phyloP scores from a whole-genome alignment of 2,329 filamentous ascomycete species.

The Diplocarpon mali region DNA sequence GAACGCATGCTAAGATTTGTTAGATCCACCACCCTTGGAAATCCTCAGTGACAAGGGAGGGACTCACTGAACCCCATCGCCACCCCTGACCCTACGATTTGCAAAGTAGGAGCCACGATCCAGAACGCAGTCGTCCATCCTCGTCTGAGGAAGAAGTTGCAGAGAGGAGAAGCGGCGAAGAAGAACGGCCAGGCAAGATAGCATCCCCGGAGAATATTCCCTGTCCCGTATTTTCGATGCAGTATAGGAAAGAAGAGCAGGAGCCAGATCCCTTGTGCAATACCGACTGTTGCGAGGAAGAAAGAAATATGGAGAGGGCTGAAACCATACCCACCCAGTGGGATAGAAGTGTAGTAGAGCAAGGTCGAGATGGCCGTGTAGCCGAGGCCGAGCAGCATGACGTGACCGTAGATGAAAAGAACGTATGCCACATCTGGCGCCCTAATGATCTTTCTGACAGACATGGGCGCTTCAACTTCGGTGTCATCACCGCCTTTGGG shows the following conservation, averaged over 20 bases:
- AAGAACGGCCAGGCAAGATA: constrained; percentile 51
- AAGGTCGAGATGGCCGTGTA: constrained; percentile 63
- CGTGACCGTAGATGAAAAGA: constrained; percentile 53
- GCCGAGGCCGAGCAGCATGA: constrained; percentile 57
- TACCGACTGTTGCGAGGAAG: constrained; percentile 53
- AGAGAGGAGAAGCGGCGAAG: constrained; percentile 41
- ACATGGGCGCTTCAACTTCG: constrained; percentile 26
- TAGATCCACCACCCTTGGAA: background rate
- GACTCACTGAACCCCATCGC: constrained; percentile 39
- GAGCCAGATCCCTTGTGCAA: constrained; percentile 60
- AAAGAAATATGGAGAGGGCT: constrained; percentile 50
- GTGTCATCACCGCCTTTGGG: constrained; percentile 16
- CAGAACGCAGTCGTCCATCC: constrained; percentile 29
- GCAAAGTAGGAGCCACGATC: constrained; percentile 29
- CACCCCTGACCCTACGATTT: constrained; percentile 44
- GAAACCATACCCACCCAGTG: constrained; percentile 56
- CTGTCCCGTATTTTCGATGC: constrained; percentile 55
- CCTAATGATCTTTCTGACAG: constrained; percentile 44
- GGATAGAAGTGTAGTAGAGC: constrained; percentile 52
- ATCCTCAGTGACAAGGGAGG: constrained; percentile 39
- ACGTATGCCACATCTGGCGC: constrained; percentile 55
- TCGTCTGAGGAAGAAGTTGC: constrained; percentile 44
- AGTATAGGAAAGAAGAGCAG: constrained; percentile 58
- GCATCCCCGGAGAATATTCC: constrained; percentile 49
- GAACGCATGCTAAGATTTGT: constrained; percentile 45